phyloP scores from a whole-genome alignment of 768 basidiomycete species.

The Lentinula aciculospora region DNA sequence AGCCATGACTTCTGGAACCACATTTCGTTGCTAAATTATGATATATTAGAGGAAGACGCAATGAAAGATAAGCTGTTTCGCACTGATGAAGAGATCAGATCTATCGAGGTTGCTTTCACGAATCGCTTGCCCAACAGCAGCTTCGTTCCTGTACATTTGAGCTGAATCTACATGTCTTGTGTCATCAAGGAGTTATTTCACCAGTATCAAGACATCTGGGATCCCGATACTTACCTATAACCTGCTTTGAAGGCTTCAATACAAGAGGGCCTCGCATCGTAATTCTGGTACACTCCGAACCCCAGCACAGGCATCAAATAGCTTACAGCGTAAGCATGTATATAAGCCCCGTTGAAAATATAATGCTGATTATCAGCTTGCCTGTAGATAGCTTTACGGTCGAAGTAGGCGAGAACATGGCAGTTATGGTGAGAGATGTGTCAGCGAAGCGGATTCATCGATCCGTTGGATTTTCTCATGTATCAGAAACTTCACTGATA shows the following conservation, averaged over 20 bases:
- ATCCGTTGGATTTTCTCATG: background rate
- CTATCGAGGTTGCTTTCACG: conserved; percentile 50
- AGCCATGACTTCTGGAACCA: conserved; percentile 51
- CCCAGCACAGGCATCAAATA: conserved; percentile 60
- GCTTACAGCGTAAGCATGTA: conserved; percentile 25
- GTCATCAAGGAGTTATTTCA: background rate
- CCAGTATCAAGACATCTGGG: conserved; percentile 16
- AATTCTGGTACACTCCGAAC: conserved; percentile 69
- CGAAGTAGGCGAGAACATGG: conserved; percentile 3
- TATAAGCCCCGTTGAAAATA: background rate
- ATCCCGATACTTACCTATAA: conserved; percentile 39
- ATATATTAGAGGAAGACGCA: background rate
- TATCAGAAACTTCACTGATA: background rate
- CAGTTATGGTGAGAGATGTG: background rate
- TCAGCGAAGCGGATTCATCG: background rate
- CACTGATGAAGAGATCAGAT: conserved; percentile 69
- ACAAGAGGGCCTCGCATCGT: conserved; percentile 46
- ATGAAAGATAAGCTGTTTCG: conserved; percentile 15
- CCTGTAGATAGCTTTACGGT: conserved; percentile 8
- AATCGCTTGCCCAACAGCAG: conserved; percentile 53
- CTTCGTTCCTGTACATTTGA: conserved; percentile 63
- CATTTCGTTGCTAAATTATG: conserved; percentile 60
- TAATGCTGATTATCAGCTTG: background rate
- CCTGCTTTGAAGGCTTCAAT: conserved; percentile 60
- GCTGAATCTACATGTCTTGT: conserved; percentile 67